Evolutionary conservation across 2,329 filamentous ascomycete genomes (phyloP), one percentile per base, ranked within the genome.

Genomic region (Fusarium abutilonis): DNA sequence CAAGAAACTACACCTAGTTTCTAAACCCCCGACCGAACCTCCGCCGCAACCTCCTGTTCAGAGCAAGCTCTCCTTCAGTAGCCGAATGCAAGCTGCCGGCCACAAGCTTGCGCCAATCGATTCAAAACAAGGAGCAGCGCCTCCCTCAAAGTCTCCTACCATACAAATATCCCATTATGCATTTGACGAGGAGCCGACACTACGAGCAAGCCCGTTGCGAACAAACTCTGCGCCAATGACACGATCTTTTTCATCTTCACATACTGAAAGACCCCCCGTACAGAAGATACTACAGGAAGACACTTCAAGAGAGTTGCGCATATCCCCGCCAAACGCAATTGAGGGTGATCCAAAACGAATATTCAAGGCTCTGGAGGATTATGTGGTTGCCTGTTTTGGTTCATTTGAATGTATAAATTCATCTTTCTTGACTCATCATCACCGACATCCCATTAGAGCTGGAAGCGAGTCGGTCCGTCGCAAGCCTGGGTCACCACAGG

Each of bases 331-430:
- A 9, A 52, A 59, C n/a, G 49, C 49, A 14, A 41, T 50, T 9
- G 60, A 66, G 3, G 62, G 61, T 17, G 81, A 81, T 4, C 76
- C 82, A 3, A 87, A 83, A 69, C 80, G 79, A 34, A 86, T 94
- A 10, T 97, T 97, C 74, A 88, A 85, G 58, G 82, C 83, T 6
- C 73, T 97, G 13, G 92, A 96, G 75, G 89, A 93, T 59, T 94
- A 95, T 70, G 83, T 97, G 36, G 78, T 87, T 45, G 75, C 78
- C 17, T 89, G 85, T 66, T 91, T 96, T 68, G 83, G 85, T 51
- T 87, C 88, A 0, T 87, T 87, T 65, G 83, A 89, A 48, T 88
- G 84, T 62, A 76, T 97, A n/a, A 96, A 95, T 72, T 80, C 79
- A 13, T 93, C 92, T 0, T 97, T 97, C 71, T 78, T 83, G 34